phyloP scores from a whole-genome alignment of 1,284 basidiomycete genomes.

The Trametes versicolor region DNA sequence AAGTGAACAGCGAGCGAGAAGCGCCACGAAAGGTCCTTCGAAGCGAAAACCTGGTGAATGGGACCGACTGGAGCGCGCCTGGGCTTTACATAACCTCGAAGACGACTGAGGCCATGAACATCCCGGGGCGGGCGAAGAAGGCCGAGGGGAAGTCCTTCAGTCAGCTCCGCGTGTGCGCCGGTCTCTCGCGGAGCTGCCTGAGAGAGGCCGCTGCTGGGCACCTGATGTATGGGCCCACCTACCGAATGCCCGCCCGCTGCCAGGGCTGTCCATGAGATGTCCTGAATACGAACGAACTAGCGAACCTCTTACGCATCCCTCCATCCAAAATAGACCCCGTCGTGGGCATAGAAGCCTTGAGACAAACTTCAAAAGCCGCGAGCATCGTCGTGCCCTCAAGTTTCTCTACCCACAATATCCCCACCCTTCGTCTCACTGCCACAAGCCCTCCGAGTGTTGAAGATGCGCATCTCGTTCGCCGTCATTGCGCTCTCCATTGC shows the following conservation, averaged over 20 bases:
- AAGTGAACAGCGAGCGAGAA: conserved; percentile 85
- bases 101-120: conserved; percentile 73
- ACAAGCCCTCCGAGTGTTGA: conserved; percentile 34
- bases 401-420: conserved; percentile 24
- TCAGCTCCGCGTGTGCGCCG: conserved; percentile 42
- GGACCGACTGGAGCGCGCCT: conserved; percentile 18
- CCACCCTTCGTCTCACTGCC: conserved; percentile 26
- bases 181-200: too few species aligned
- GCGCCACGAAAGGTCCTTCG: conserved; percentile 76
- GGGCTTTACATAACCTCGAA: conserved; percentile 65
- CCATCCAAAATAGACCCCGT: conserved; percentile 9
- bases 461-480: conserved; percentile 42
- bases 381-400: conserved; percentile 25
- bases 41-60: conserved; percentile 59
- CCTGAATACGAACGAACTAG: conserved; percentile 14
- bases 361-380: conserved; percentile 29
- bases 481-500: conserved; percentile 45
- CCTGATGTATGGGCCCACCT: too few species aligned
- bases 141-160: conserved; percentile 78
- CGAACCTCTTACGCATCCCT: conserved; percentile 5
- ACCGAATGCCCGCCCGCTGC: too few species aligned
- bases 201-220: too few species aligned
- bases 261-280: not conserved
- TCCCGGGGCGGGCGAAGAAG: conserved; percentile 68
- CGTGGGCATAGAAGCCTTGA: conserved; percentile 28